These are phyloP conservation scores for Asterophora parasitica DNA, from an alignment of 768 basidiomycete genomes.

Conservation along the genomic window DNA sequence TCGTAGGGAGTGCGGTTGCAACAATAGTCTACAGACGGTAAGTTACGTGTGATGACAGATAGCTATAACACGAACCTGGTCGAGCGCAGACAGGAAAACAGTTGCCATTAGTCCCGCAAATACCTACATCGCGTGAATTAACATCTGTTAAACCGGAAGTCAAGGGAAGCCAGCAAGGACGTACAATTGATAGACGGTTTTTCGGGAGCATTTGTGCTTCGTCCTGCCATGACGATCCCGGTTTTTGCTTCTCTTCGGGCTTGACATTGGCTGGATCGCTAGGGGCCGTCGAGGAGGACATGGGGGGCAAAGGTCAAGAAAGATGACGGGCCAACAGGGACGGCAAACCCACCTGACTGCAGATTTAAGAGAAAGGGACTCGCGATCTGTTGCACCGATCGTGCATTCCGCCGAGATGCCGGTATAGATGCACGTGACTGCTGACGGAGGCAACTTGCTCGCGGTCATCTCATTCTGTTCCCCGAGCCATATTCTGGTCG, in stretches of 20 bases:
- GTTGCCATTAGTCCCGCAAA: slow-evolving; percentile 42
- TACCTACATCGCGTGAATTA: slow-evolving; percentile 27
- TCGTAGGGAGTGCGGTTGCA: slow-evolving; percentile 73
- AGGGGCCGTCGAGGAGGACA: slow-evolving; percentile 14
- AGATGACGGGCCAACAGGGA: slow-evolving; percentile 4
- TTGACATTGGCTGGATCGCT: slow-evolving; percentile 11
- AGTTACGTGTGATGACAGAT: not conserved
- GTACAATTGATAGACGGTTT: slow-evolving; percentile 44
- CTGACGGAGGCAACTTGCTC: too few species aligned
- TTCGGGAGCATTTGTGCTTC: slow-evolving; percentile 56
- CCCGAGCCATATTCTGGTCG: too few species aligned
- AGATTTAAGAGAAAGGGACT: slow-evolving; percentile 9
- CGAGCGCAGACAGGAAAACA: slow-evolving; percentile 51
- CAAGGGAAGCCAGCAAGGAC: slow-evolving; percentile 5
- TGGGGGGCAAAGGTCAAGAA: slow-evolving; percentile 6
- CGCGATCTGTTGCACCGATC: slow-evolving; percentile 8
- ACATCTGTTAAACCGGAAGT: not conserved
- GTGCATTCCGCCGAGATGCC: slow-evolving; percentile 27
- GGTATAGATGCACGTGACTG: too few species aligned
- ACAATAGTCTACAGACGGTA: slow-evolving; percentile 49
- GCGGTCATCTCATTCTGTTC: too few species aligned
- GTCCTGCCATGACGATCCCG: slow-evolving; percentile 52
- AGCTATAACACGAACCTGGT: slow-evolving; percentile 41
- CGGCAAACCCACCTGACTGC: slow-evolving; percentile 8
- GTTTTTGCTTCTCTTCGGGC: slow-evolving; percentile 24